Conservation (phyloP, 495 filamentous ascomycete species). For the Lasiosphaeria ovina region DNA sequence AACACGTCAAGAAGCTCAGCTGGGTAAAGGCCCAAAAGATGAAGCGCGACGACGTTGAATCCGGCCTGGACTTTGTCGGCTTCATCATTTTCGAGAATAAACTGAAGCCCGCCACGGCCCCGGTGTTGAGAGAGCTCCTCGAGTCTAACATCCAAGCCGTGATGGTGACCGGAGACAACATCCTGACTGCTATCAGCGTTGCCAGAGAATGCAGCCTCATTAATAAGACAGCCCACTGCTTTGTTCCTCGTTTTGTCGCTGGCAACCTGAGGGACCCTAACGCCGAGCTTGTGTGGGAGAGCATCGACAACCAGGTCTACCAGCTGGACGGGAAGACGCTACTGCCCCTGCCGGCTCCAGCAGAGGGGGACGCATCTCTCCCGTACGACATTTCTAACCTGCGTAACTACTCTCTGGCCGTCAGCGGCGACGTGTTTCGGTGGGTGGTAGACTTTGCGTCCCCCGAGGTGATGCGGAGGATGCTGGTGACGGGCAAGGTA, state of each 20-base stretch:
- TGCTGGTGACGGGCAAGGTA: conserved; percentile 88
- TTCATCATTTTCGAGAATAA: conserved; percentile 99
- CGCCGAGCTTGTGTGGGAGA: conserved; percentile 80
- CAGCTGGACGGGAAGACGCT: conserved; percentile 75
- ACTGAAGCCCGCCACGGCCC: conserved; percentile 77
- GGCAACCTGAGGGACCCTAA: conserved; percentile 68
- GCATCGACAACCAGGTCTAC: conserved; percentile 77
- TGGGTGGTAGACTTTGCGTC: conserved; percentile 92
- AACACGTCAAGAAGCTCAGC: conserved; percentile 77
- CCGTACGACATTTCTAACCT: conserved; percentile 79
- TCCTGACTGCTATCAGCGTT: conserved; percentile 94
- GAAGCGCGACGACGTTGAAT: conserved; percentile 80
- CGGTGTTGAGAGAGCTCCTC: conserved; percentile 78
- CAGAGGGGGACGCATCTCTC: conserved; percentile 72
- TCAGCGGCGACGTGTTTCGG: conserved; percentile 91
- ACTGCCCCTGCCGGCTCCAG: conserved; percentile 67
- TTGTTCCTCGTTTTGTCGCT: conserved; percentile 83
- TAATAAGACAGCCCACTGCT: conserved; percentile 77
- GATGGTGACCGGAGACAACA: conserved; percentile 99
- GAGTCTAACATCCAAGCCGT: conserved; percentile 82
- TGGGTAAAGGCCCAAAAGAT: conserved; percentile 96
- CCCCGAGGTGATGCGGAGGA: conserved; percentile 71
- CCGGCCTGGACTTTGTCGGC: conserved; percentile 77
- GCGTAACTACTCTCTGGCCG: conserved; percentile 79
- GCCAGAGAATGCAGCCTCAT: conserved; percentile 89